These are phyloP conservation scores for Kazachstania sp. DNA, from an alignment of 1,139 yeast species.

Conservation along the genomic window DNA sequence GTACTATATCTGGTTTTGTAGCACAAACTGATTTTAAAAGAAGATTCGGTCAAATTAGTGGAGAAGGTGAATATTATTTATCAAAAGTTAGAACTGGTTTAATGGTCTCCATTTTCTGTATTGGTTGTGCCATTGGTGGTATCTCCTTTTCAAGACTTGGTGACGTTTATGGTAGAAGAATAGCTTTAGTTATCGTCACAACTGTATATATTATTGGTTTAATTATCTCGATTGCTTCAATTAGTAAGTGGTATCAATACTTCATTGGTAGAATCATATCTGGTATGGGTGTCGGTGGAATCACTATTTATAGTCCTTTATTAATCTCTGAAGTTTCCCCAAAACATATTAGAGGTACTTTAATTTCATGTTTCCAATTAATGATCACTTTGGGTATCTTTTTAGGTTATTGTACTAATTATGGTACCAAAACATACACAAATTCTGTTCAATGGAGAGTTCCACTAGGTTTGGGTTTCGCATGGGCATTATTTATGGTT, in stretches of 20 bases:
- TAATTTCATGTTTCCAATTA: not conserved
- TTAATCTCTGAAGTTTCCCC: constrained; percentile 4
- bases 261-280: not conserved
- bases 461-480: constrained; percentile 45
- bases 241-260: not conserved
- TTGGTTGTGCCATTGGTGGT: constrained; percentile 1
- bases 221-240: not conserved
- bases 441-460: constrained; percentile 31
- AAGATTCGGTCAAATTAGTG: not conserved
- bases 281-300: constrained; percentile 5
- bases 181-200: not conserved
- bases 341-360: constrained; percentile 4
- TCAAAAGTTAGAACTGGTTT: not conserved
- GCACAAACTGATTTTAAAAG: not conserved
- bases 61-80: not conserved
- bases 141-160: not conserved
- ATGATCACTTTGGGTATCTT: constrained; percentile 4
- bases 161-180: not conserved
- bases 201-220: not conserved
- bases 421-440: constrained; percentile 43
- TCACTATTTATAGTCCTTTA: not conserved
- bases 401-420: constrained; percentile 38
- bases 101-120: not conserved
- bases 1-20: not conserved
- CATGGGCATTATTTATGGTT: constrained; percentile 36